These are phyloP conservation scores for Austroboletus novae-zelandiae DNA, from an alignment of 1,284 basidiomycete genomes.

Conservation along the genomic window DNA sequence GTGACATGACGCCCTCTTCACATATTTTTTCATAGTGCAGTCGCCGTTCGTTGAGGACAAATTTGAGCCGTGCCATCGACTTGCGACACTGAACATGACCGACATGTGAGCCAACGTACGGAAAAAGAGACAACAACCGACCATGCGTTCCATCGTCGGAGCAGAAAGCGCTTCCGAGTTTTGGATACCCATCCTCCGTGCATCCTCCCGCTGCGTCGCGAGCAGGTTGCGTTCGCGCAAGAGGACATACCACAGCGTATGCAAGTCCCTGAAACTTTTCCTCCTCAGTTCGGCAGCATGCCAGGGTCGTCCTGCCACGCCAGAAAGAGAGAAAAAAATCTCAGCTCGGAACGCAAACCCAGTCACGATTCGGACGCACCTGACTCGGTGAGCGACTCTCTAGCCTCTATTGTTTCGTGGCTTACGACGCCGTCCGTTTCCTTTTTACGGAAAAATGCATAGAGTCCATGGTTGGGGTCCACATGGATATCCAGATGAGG, in stretches of 20 bases:
- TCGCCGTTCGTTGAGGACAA: constrained; percentile 88
- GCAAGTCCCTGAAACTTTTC: constrained; percentile 90
- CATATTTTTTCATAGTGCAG: constrained; percentile 74
- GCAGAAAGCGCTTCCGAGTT: constrained; percentile 36
- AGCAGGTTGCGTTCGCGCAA: constrained; percentile 86
- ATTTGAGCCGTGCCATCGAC: constrained; percentile 97
- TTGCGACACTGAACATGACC: constrained; percentile 72
- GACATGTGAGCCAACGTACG: constrained; percentile 1
- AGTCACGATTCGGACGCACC: constrained; percentile 33
- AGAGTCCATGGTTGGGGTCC: constrained; percentile 66
- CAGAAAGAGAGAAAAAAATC: not conserved
- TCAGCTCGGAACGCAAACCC: not conserved
- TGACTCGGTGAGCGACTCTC: constrained; percentile 34
- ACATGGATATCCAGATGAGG: constrained; percentile 45
- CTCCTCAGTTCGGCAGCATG: constrained; percentile 78
- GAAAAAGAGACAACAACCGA: constrained; percentile 23
- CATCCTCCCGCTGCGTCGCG: constrained; percentile 82
- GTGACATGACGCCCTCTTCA: constrained; percentile 34
- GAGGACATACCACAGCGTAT: constrained; percentile 90
- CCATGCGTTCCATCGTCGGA: constrained; percentile 39
- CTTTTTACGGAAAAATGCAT: constrained; percentile 68
- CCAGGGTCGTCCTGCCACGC: constrained; percentile 76
- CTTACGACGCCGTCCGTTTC: constrained; percentile 36
- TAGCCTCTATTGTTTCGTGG: constrained; percentile 49
- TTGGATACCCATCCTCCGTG: constrained; percentile 55